phyloP scores from a whole-genome alignment of 805 yeast genomes.

The Peterozyma xylosa region DNA sequence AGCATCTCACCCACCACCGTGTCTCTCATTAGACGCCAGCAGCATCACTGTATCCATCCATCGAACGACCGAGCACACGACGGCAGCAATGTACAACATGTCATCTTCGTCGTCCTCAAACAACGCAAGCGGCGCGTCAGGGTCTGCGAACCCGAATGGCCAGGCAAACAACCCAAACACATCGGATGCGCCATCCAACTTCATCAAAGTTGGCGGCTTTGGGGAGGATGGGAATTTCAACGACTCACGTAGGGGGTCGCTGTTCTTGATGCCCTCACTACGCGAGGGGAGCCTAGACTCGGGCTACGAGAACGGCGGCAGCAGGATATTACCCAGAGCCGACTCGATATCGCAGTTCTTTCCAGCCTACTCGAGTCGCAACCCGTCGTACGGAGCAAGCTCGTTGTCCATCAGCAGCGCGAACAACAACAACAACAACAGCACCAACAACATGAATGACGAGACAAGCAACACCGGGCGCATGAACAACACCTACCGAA shows the following conservation, averaged over 20 bases:
- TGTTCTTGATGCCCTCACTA: slow-evolving; percentile 15
- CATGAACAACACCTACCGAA: not conserved
- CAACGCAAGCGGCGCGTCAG: not conserved
- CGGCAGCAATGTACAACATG: slow-evolving; percentile 6
- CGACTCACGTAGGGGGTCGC: slow-evolving; percentile 17
- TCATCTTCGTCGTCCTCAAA: slow-evolving; percentile 2
- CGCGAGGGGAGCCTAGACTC: slow-evolving; percentile 5
- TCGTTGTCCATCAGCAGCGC: not conserved
- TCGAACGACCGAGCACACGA: too few relatives aligned
- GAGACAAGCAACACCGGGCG: not conserved
- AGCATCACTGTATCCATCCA: too few relatives aligned
- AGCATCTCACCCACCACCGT: too few relatives aligned
- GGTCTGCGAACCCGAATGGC: slow-evolving; percentile 1
- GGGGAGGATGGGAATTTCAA: slow-evolving; percentile 18
- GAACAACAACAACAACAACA: not conserved
- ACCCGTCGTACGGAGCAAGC: not conserved
- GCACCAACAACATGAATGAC: not conserved
- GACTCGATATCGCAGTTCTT: slow-evolving; percentile 8
- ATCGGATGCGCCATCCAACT: slow-evolving; percentile 8
- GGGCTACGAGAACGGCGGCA: not conserved
- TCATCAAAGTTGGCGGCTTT: slow-evolving; percentile 14
- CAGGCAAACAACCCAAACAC: slow-evolving; percentile 5
- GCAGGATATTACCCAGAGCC: slow-evolving; percentile 2
- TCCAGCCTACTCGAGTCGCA: too few relatives aligned
- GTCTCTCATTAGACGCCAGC: too few relatives aligned